Evolutionary conservation across 2,329 filamentous ascomycete genomes (phyloP).

Genomic region (Cercospora nicotianae): DNA sequence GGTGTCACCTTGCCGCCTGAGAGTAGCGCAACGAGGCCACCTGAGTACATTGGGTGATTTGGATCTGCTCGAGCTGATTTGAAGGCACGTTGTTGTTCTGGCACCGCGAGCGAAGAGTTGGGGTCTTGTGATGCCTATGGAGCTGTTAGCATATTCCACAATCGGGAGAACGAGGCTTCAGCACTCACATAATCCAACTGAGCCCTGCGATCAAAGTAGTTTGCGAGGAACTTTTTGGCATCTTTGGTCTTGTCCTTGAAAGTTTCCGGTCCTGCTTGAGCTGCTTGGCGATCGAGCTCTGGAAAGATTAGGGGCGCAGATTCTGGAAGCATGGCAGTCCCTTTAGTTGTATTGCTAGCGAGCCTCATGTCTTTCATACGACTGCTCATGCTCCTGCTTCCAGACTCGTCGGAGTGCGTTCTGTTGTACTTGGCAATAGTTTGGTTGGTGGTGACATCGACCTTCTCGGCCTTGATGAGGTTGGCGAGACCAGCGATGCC

Average conservation of each 20-base stretch:
- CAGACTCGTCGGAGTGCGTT: constrained; percentile 3
- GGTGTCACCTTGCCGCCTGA: constrained; percentile 47
- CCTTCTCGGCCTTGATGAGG: constrained; percentile 26
- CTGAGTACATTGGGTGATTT: constrained; percentile 53
- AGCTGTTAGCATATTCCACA: constrained; percentile 36
- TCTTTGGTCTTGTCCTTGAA: constrained; percentile 35
- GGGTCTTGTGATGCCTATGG: constrained; percentile 42
- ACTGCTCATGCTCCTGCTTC: constrained; percentile 24
- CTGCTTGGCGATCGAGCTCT: constrained; percentile 39
- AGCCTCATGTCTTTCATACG: constrained; percentile 41
- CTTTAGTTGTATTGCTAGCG: constrained; percentile 43
- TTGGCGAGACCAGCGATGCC: constrained; percentile 10
- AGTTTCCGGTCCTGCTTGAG: constrained; percentile 27
- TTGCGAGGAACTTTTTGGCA: constrained; percentile 44
- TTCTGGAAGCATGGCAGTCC: constrained; percentile 47
- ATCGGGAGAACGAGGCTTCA: not conserved
- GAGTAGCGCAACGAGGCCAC: constrained; percentile 49
- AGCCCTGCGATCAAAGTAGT: constrained; percentile 53
- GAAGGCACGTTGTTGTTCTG: constrained; percentile 42
- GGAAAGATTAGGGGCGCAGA: constrained; percentile 54
- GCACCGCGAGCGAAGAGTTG: constrained; percentile 41
- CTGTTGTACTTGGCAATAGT: constrained; percentile 33
- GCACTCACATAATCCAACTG: constrained; percentile 47
- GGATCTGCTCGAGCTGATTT: constrained; percentile 54
- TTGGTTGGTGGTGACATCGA: constrained; percentile 43